Conservation (phyloP, 1,139 yeast species). For the Geotrichum candidum region DNA sequence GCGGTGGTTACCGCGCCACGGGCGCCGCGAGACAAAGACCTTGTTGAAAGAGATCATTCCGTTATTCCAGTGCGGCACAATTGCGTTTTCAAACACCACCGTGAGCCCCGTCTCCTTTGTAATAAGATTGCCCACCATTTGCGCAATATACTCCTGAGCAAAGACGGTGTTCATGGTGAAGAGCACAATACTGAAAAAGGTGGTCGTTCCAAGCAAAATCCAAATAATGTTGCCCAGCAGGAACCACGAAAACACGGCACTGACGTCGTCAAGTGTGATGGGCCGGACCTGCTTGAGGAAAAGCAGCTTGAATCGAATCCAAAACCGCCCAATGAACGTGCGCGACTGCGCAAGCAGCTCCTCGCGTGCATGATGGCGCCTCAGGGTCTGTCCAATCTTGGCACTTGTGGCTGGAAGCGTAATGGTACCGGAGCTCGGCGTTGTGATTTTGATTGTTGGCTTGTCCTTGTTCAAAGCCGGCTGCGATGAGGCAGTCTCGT, state of each 20-base stretch:
- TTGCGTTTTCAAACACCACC: constrained; percentile 88
- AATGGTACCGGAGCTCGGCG: constrained; percentile 8
- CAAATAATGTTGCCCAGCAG: constrained; percentile 78
- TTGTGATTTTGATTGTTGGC: constrained; percentile 10
- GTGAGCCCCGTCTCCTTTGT: constrained; percentile 82
- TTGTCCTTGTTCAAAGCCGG: not conserved
- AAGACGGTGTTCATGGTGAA: constrained; percentile 77
- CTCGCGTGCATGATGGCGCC: constrained; percentile 37
- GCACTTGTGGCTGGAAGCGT: constrained; percentile 15
- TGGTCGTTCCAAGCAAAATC: constrained; percentile 80
- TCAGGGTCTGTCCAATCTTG: constrained; percentile 4
- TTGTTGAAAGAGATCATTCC: constrained; percentile 79
- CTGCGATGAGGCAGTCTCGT: not conserved
- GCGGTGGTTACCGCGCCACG: constrained; percentile 40
- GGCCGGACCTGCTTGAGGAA: constrained; percentile 61
- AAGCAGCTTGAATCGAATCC: constrained; percentile 63
- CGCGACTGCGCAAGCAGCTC: constrained; percentile 50
- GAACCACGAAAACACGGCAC: constrained; percentile 88
- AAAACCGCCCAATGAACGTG: constrained; percentile 45
- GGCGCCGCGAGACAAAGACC: constrained; percentile 82
- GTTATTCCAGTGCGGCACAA: constrained; percentile 90
- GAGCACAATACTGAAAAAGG: constrained; percentile 75
- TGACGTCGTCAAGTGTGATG: constrained; percentile 78
- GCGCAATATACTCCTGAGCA: constrained; percentile 85
- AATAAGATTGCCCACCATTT: constrained; percentile 70